phyloP scores from a whole-genome alignment of 208 protist genomes.

The Porcisia deanei region DNA sequence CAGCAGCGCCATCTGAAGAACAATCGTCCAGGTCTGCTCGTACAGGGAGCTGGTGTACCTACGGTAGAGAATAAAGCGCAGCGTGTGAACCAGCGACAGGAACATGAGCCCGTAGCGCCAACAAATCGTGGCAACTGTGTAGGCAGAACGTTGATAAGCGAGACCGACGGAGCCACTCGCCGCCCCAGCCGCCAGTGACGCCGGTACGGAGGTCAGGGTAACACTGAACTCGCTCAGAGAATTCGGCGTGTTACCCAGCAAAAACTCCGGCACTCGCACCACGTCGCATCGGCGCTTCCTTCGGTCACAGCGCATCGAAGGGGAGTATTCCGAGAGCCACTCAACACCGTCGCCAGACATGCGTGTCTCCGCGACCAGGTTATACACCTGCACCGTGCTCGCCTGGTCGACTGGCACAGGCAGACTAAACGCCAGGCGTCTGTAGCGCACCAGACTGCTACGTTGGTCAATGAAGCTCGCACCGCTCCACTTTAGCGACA shows the following conservation, averaged over 20 bases:
- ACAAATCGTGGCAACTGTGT: conserved; percentile 55
- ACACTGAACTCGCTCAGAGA: conserved; percentile 4
- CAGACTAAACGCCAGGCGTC: conserved; percentile 50
- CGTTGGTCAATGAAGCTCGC: conserved; percentile 19
- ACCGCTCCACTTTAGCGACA: conserved; percentile 44
- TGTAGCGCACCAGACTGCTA: conserved; percentile 38
- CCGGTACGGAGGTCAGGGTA: conserved; percentile 7
- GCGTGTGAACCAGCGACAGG: conserved; percentile 57
- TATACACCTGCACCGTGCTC: conserved; percentile 8
- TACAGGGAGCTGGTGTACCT: conserved; percentile 72
- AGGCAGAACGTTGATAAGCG: conserved; percentile 55
- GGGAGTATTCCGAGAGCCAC: conserved; percentile 6
- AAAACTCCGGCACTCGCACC: conserved; percentile 33
- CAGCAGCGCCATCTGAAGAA: conserved; percentile 62
- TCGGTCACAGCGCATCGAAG: conserved; percentile 26
- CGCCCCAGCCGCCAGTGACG: conserved; percentile 21
- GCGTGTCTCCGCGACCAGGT: conserved; percentile 15
- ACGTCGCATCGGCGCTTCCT: conserved; percentile 31
- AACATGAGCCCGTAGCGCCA: conserved; percentile 76
- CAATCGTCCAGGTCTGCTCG: conserved; percentile 76
- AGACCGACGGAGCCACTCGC: conserved; percentile 45
- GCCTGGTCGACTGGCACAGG: conserved; percentile 16
- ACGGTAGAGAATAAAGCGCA: conserved; percentile 68
- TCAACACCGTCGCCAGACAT: conserved; percentile 4
- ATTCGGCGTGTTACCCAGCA: conserved; percentile 9